A percentile compares a stretch with the other conserved stretches of the same genome.
Evolutionary conservation across 306 rosid genomes (phyloP).

Genomic region (Lagenaria siceraria): DNA sequence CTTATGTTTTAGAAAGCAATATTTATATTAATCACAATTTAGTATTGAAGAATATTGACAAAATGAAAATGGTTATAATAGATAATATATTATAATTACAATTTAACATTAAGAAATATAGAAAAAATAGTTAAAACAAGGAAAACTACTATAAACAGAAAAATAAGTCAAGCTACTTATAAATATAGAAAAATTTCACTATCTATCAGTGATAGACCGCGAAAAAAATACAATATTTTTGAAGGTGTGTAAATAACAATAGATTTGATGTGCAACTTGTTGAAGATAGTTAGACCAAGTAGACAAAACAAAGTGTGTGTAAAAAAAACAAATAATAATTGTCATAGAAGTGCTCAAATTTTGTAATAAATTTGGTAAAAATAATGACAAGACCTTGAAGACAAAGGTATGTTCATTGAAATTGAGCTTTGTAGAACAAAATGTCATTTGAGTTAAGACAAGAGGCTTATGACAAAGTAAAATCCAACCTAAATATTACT

Average conservation of each 20-base stretch:
- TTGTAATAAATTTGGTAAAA: not conserved
- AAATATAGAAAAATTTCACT: no score
- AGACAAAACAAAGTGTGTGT: not conserved
- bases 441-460: conserved; percentile 18
- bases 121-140: no score
- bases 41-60: not conserved
- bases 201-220: no score
- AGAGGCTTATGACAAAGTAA: conserved; percentile 36
- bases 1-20: not conserved
- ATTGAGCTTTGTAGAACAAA: not conserved
- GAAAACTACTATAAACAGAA: no score
- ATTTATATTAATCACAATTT: not conserved
- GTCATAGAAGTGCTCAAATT: not conserved
- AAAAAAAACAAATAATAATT: not conserved
- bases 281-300: not conserved
- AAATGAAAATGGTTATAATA: not conserved
- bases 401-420: not conserved
- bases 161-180: no score
- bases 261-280: not conserved
- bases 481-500: conserved; percentile 26
- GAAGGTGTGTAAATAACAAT: not conserved
- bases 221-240: no score
- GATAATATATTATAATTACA: no score
- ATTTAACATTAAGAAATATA: no score
- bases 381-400: not conserved